Conservation (phyloP, 805 yeast species). For the Ogataea corticis region DNA sequence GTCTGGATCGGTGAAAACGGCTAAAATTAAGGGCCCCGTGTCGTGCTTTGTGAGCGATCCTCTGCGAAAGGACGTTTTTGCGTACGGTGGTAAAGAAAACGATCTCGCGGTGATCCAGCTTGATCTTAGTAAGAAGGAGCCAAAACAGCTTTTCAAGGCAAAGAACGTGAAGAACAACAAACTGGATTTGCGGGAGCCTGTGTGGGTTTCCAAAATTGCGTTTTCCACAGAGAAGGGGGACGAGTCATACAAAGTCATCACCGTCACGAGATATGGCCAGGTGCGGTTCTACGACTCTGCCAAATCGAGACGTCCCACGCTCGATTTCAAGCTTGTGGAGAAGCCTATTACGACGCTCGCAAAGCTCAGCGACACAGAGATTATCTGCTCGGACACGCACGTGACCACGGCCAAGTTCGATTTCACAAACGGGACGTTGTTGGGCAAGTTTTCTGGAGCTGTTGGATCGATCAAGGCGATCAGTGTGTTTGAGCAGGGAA, state of each 20-base stretch:
- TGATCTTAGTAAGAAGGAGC: conserved; percentile 13
- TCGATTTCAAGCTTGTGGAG: conserved; percentile 53
- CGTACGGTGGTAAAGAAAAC: conserved; percentile 84
- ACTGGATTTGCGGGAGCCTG: conserved; percentile 77
- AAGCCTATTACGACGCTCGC: conserved; percentile 50
- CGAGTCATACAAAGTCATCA: conserved; percentile 51
- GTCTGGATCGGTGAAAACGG: not conserved
- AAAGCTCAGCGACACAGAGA: conserved; percentile 40
- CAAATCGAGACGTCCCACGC: conserved; percentile 66
- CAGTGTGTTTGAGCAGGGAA: conserved; percentile 33
- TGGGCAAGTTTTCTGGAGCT: conserved; percentile 77
- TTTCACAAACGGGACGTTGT: conserved; percentile 48
- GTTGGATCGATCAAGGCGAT: conserved; percentile 64
- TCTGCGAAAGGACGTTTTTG: conserved; percentile 52
- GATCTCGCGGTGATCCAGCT: conserved; percentile 56
- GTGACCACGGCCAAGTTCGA: conserved; percentile 60
- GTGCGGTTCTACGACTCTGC: conserved; percentile 70
- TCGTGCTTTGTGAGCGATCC: conserved; percentile 51
- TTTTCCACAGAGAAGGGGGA: conserved; percentile 37
- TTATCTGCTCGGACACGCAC: conserved; percentile 74
- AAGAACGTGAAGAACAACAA: conserved; percentile 82
- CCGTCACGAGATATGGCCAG: conserved; percentile 76
- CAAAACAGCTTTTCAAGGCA: conserved; percentile 57
- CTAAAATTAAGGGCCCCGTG: conserved; percentile 46
- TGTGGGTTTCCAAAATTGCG: conserved; percentile 67